Base-by-base conservation (phyloP, 2,329 filamentous ascomycete genomes). In the Diplodia scrobiculata region DNA sequence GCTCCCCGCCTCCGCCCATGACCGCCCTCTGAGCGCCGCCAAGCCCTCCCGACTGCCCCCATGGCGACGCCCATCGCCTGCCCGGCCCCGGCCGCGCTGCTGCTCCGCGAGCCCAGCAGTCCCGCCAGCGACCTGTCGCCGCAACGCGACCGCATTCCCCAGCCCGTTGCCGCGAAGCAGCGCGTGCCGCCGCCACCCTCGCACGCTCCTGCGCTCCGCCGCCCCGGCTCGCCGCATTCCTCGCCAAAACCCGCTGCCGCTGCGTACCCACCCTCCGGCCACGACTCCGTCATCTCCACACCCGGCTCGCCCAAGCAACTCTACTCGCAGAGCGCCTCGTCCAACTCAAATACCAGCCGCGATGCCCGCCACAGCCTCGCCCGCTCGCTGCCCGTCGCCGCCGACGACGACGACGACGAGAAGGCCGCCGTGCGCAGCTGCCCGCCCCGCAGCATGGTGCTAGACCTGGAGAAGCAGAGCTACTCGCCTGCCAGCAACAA, bases 211-310 rank as follows among this genome's bases (percentile, higher is more conserved):
- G 55, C 63, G 32, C 63, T 63, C 70, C 51, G 69, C 67, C 63
- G 36, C 65, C 21, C 70, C 67, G 32, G 55, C 66, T 36, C 68
- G 41, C 58, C 21, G 53, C 63, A 50, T 59, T 65, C 63, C 67
- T 36, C 68, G 41, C 45, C 41, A 47, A 50, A 55, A 41, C 48
- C 63, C 63, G 38, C 50, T 29, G 36, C 48, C 51, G 38, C 63
- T 17, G 47, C 34, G 19, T 58, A 58, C 52, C 63, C 63, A 32
- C 65, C 48, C 51, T 67, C 65, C 29, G 58, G 50, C 45, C 76
- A 75, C 68, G 76, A 78, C 68, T 77, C 75, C 27, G 75, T 78
- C 70, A 75, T 78, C 68, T 77, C 76, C 48, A 71, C 75, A 55
- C 75, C 74, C 21, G 74, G 76, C 53, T 68, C 66, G 48, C 75